Evolutionary conservation across 1,284 basidiomycete species (phyloP).

Genomic region (Irpex rosettiformis): DNA sequence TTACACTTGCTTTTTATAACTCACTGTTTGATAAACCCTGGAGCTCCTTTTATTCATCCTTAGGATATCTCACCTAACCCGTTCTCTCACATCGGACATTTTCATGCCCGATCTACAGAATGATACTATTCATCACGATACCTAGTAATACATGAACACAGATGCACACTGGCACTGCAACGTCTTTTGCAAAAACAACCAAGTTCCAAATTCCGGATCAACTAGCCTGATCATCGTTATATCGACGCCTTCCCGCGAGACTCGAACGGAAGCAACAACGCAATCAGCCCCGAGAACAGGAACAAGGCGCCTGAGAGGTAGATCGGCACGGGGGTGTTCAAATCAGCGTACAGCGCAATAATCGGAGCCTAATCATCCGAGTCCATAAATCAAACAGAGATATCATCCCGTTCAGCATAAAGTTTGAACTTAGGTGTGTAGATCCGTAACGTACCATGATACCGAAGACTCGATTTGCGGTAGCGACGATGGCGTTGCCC

Average conservation of each 20-base stretch:
- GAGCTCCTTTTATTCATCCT: too few relatives aligned
- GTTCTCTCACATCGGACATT: too few relatives aligned
- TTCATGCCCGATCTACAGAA: too few relatives aligned
- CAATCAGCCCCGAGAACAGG: conserved; percentile 56
- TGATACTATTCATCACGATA: too few relatives aligned
- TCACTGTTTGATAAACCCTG: too few relatives aligned
- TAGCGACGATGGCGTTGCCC: conserved; percentile 63
- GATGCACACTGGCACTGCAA: too few relatives aligned
- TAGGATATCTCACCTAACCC: too few relatives aligned
- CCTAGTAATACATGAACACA: too few relatives aligned
- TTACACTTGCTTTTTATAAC: too few relatives aligned
- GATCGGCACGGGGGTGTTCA: conserved; percentile 64
- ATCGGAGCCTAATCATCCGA: conserved; percentile 50
- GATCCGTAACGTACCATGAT: conserved; percentile 41
- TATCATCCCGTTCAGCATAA: too few relatives aligned
- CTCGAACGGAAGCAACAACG: conserved; percentile 69
- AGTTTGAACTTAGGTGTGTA: neutral
- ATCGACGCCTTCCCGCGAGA: conserved; percentile 66
- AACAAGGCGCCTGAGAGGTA: conserved; percentile 69
- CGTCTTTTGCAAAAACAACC: too few relatives aligned
- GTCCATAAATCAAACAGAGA: too few relatives aligned
- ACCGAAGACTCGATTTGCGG: conserved; percentile 61
- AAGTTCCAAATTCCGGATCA: neutral
- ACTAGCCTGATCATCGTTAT: conserved; percentile 23
- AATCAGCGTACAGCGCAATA: conserved; percentile 59